Base-by-base conservation (phyloP, 441 rosid genomes). In the Populus hybrid region DNA sequence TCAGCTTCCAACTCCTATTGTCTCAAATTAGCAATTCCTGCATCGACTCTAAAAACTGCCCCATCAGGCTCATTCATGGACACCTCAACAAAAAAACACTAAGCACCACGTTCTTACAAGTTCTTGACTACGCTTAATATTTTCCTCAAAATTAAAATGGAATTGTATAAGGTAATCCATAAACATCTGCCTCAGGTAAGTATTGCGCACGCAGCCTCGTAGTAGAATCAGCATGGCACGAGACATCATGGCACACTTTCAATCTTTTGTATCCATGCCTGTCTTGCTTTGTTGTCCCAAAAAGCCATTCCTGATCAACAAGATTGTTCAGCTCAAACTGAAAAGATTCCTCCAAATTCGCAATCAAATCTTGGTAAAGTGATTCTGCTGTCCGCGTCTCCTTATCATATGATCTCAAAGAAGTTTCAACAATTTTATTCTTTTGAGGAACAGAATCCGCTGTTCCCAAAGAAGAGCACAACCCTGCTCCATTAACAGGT, bases 111-210 rank as follows among this genome's bases (percentile, higher is more conserved):
- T 34, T 2, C 42, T 38, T 9, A 38, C 53, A 42, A 53, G 61
- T 53, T 16, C 61, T 53, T 16, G n/a, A 6, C 61, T 14, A 53
- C 18, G 61, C 61, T 18, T 6, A 46, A 18, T 16, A 5, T 16
- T 53, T 53, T 53, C n/a, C n/a, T 42, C 14, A 12, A 42, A 42
- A 70, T 80, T 70, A 95, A 46, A 91, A 92, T 2, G 91, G 94
- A 40, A 90, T 75, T 1, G 96, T 75, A 7, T 81, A 93, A 0
- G 99, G 97, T 78, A 95, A 79, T 0, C 93, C 86, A 64, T 78
- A 82, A 19, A 93, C 69, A 69, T 84, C 92, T 0, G 75, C 92
- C 26, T 79, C 84, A 0, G 85, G 42, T 73, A 91, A 16, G 84
- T 38, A 75, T 7, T 69, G 82, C 18, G 92, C 94, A 16, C 61